phyloP scores from a whole-genome alignment of 345 rosid genomes.

The Abelmoschus esculentus region DNA sequence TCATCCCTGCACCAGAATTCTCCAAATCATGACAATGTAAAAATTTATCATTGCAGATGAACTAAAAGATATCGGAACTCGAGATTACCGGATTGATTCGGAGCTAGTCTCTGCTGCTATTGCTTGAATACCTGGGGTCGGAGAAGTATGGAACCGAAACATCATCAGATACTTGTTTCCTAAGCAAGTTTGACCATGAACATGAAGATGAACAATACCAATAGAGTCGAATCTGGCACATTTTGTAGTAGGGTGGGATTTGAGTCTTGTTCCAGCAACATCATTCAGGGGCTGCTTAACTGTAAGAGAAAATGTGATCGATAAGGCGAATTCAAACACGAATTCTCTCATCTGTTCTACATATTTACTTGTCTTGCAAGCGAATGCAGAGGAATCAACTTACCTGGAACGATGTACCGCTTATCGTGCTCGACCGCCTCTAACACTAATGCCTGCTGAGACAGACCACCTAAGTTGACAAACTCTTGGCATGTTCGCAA shows the following conservation, averaged over 20 bases:
- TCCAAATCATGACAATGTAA: background rate
- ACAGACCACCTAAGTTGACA: conserved; percentile 36
- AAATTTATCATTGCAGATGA: conserved; percentile 2
- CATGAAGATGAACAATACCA: conserved; percentile 10
- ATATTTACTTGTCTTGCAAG: background rate
- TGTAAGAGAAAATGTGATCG: conserved; percentile 15
- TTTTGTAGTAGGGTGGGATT: conserved; percentile 17
- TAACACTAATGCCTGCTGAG: conserved; percentile 42
- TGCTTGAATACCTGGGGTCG: conserved; percentile 32
- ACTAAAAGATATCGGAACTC: background rate
- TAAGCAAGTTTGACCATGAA: background rate
- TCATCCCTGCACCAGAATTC: conserved; percentile 24
- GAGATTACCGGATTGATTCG: conserved; percentile 27
- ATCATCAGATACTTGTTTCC: background rate
- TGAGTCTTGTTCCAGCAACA: conserved; percentile 10
- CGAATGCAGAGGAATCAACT: background rate
- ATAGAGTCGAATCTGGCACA: conserved; percentile 36
- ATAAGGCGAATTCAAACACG: background rate
- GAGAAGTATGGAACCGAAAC: background rate
- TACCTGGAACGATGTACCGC: conserved; percentile 72
- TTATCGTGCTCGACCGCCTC: conserved; percentile 45
- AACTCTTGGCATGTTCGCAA: conserved; percentile 43
- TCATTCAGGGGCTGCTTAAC: conserved; percentile 16
- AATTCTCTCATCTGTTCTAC: background rate
- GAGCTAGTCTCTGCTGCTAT: conserved; percentile 31